Percentiles rank a stretch among this genome's conserved stretches.
Evolutionary conservation across 2,329 filamentous ascomycete species (phyloP).

Genomic region (Herpotrichia juniperi): DNA sequence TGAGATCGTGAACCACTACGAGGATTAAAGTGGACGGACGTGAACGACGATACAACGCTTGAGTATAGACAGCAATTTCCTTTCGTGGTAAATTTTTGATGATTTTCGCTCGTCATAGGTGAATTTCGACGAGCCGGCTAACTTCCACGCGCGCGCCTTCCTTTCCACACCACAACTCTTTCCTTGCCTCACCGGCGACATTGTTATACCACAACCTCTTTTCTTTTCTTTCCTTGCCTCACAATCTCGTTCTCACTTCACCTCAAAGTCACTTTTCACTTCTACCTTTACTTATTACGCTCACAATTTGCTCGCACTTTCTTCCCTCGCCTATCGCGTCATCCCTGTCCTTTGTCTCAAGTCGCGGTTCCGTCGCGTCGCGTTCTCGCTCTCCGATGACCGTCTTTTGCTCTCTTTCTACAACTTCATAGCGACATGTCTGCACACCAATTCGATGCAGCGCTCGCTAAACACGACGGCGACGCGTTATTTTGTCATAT

Average conservation of each 20-base stretch:
- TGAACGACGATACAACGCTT: not conserved
- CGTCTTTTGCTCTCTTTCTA: not conserved
- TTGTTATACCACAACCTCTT: not conserved
- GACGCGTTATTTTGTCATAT: slow-evolving; percentile 24
- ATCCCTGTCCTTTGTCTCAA: not conserved
- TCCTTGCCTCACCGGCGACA: not conserved
- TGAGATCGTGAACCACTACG: not conserved
- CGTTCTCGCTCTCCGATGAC: not conserved
- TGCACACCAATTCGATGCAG: slow-evolving; percentile 16
- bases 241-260: not conserved
- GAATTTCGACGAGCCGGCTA: not conserved
- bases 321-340: not conserved
- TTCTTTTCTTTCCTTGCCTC: not conserved
- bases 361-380: not conserved
- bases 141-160: not conserved
- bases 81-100: not conserved
- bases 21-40: not conserved
- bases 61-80: not conserved
- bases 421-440: not conserved
- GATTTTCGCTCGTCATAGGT: not conserved
- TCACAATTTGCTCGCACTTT: not conserved
- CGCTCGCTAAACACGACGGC: slow-evolving; percentile 27
- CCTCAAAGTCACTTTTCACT: no score
- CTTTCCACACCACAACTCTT: not conserved
- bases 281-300: not conserved